These are phyloP conservation scores for Pleurotus pulmonarius DNA, from an alignment of 768 basidiomycete species.

Conservation along the genomic window DNA sequence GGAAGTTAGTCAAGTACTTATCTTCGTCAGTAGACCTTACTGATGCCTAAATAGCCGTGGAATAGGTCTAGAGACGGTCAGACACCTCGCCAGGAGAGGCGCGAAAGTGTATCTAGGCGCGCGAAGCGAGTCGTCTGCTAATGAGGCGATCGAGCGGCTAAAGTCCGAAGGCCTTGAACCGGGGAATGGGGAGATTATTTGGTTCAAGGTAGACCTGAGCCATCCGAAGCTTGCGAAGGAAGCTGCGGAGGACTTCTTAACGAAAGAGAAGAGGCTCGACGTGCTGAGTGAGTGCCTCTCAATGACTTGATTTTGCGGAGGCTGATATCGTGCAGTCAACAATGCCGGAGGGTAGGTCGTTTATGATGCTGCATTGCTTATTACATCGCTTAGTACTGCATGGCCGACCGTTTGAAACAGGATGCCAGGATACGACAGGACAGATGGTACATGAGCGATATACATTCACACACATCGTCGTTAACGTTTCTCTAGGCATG, in stretches of 20 bases:
- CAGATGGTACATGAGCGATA: constrained; percentile 12
- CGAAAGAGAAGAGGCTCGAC: constrained; percentile 49
- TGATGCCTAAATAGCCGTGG: constrained; percentile 15
- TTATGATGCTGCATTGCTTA: neutral
- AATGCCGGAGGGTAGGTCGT: constrained; percentile 47
- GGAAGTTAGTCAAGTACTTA: constrained; percentile 36
- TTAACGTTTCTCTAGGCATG: constrained; percentile 25
- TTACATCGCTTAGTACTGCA: neutral
- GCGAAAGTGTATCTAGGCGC: constrained; percentile 61
- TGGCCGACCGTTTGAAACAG: constrained; percentile 4
- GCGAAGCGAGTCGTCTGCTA: constrained; percentile 41
- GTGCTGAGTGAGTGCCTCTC: constrained; percentile 39
- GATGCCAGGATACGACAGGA: constrained; percentile 5
- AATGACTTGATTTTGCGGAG: neutral
- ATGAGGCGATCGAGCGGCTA: constrained; percentile 43
- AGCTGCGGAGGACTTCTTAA: constrained; percentile 46
- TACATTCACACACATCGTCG: constrained; percentile 4
- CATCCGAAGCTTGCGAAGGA: constrained; percentile 44
- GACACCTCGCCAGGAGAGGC: constrained; percentile 46
- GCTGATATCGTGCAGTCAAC: constrained; percentile 35
- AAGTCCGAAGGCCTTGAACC: constrained; percentile 37
- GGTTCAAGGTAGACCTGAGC: constrained; percentile 48
- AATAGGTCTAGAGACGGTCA: constrained; percentile 46
- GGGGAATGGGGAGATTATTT: constrained; percentile 43
- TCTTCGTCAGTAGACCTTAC: neutral